Conservation (phyloP, 164 flowering plant genomes). For the Dillenia suffruticosa region DNA sequence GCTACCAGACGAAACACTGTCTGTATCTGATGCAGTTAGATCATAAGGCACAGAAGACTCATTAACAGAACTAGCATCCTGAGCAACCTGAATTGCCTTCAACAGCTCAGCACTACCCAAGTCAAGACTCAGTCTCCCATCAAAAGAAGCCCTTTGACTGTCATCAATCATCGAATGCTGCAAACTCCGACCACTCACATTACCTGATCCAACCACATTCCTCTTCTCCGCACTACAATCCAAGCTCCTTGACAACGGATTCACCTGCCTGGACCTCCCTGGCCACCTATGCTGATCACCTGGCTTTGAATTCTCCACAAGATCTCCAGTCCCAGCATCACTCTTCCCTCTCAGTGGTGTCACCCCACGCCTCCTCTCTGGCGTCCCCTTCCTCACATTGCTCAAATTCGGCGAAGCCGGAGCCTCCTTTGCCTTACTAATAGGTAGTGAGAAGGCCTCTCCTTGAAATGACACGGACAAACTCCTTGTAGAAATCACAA, state of each 20-base stretch:
- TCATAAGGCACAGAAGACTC: constrained; percentile 50
- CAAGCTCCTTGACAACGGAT: constrained; percentile 53
- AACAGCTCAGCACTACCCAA: constrained; percentile 38
- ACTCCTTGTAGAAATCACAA: constrained; percentile 75
- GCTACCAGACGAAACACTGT: constrained; percentile 97
- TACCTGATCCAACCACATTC: constrained; percentile 47
- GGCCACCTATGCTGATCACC: constrained; percentile 83
- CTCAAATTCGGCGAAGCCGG: constrained; percentile 28
- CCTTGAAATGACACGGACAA: constrained; percentile 96
- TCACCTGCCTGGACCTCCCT: constrained; percentile 38
- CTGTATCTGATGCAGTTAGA: constrained; percentile 80
- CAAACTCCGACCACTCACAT: constrained; percentile 26
- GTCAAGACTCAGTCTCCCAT: constrained; percentile 56
- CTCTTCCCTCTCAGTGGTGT: constrained; percentile 39
- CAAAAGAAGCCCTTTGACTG: constrained; percentile 49
- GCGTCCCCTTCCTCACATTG: constrained; percentile 48
- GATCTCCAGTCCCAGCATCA: constrained; percentile 43
- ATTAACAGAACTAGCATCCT: constrained; percentile 39
- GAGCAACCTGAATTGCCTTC: constrained; percentile 18
- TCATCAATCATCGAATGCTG: constrained; percentile 51
- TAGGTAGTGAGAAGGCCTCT: constrained; percentile 79
- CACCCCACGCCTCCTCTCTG: constrained; percentile 52
- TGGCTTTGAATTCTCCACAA: constrained; percentile 61
- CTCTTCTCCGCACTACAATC: constrained; percentile 41
- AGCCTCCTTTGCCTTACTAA: constrained; percentile 65